Evolutionary conservation across 169 alveolate species (phyloP).

Genomic region (Eimeria nieschulzi): DNA sequence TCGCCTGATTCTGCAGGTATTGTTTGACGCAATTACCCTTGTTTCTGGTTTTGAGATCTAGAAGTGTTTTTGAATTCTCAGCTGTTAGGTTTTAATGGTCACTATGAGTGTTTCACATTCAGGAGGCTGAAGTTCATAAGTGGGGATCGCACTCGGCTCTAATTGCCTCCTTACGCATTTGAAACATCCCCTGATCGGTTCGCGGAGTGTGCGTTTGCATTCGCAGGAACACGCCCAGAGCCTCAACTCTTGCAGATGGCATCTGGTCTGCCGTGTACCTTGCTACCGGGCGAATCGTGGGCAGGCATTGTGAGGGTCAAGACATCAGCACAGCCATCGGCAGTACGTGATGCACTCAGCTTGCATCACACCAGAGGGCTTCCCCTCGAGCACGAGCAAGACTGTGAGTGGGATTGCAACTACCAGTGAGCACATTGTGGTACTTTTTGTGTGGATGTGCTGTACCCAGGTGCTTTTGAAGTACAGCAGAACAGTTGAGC

Average conservation of each 20-base stretch:
- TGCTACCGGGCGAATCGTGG: constrained; percentile 66
- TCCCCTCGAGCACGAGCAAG: neutral
- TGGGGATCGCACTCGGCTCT: too few relatives aligned
- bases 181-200: too few relatives aligned
- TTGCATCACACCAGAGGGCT: neutral
- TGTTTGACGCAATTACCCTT: too few relatives aligned
- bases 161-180: too few relatives aligned
- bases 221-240: neutral
- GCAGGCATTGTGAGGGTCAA: constrained; percentile 36
- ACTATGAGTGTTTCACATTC: too few relatives aligned
- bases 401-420: neutral
- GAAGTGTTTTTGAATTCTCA: too few relatives aligned
- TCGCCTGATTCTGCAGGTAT: constrained; percentile 12
- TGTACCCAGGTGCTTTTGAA: constrained; percentile 46
- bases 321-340: constrained; percentile 9
- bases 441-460: constrained; percentile 2
- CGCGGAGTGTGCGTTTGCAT: neutral
- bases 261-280: constrained; percentile 45
- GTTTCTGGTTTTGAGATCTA: too few relatives aligned
- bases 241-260: constrained; percentile 19
- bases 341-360: constrained; percentile 6
- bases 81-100: too few relatives aligned
- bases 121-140: too few relatives aligned
- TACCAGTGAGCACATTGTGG: neutral
- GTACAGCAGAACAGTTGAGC: constrained; percentile 44